Conservation (phyloP, 176 grass and related monocot genomes). For the Saccharum officinarum region DNA sequence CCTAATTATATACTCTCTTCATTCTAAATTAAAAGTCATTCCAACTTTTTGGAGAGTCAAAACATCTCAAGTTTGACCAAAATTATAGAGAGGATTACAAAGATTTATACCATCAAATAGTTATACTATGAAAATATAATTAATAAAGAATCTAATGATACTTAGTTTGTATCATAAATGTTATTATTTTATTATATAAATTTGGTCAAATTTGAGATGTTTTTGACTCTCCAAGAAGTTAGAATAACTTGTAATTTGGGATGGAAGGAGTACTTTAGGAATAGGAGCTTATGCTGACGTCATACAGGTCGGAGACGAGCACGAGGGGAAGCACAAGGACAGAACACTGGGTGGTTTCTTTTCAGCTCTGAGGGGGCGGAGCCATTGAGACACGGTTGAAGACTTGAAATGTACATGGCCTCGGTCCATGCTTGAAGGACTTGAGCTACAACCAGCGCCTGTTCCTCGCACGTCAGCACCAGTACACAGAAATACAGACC, state of each 20-base stretch:
- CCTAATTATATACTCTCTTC: neutral
- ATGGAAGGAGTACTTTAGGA: neutral
- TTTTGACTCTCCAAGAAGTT: too few relatives aligned
- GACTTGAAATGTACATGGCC: conserved; percentile 9
- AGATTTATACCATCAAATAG: too few relatives aligned
- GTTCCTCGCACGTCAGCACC: neutral
- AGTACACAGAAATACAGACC: neutral
- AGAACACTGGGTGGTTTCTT: conserved; percentile 70
- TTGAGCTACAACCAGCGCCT: neutral
- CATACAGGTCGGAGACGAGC: conserved; percentile 65
- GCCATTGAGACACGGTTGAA: conserved; percentile 44
- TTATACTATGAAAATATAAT: too few relatives aligned
- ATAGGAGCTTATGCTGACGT: conserved; percentile 2
- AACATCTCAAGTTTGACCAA: too few relatives aligned
- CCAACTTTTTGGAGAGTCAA: too few relatives aligned
- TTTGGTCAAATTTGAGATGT: too few relatives aligned
- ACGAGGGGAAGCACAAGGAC: conserved; percentile 67
- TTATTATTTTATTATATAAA: too few relatives aligned
- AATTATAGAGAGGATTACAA: too few relatives aligned
- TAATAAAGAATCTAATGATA: too few relatives aligned
- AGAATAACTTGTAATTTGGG: too few relatives aligned
- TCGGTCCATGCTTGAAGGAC: conserved; percentile 1
- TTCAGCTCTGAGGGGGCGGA: conserved; percentile 64
- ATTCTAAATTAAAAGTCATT: too few relatives aligned
- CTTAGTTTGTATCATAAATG: too few relatives aligned